Evolutionary conservation across 2,329 filamentous ascomycete species (phyloP), one percentile per base, ranked within the genome.

Genomic region (Fusarium graminum): DNA sequence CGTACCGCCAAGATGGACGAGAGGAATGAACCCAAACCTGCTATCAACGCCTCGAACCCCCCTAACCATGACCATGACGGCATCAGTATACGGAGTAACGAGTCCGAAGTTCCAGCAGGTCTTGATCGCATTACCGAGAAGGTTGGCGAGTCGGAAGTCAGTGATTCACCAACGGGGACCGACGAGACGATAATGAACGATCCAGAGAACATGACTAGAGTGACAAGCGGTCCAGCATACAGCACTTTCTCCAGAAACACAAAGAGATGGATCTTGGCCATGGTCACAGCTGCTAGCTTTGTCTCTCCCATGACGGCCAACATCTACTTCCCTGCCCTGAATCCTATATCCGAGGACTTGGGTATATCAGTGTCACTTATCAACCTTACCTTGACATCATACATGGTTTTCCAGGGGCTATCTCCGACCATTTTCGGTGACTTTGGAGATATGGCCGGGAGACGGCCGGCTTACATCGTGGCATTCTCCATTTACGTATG

Each of bases 351-450:
- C 13, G 53, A 73, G 12, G 79, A 81, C 52, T 71, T 83, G 2
- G 57, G 72, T 17, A 80, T 83, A 41, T 76, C 76, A 11, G 67
- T 77, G 10, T 73, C 74, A 10, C 73, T 82, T 32, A 75, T 85
- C 66, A 85, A 85, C 69, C 71, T 85, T 50, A 82, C 82, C 9
- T 72, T 86, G 39, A 89, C 87, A 5, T 86, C 86, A 2, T 89
- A 86, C 72, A 86, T 88, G 85, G 82, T 90, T 53, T 80, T 90
- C 42, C 88, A 90, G 73, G 88, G 83, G 17, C 74, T 91, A 3
- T 81, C 87, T 0, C 88, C 88, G 0, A 85, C 83, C 7, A 73
- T 90, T 13, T 84, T 88, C 43, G 88, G 87, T 5, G 86, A 87
- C 57, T 83, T 90, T 39, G 85, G 85, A 7, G 88, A 91, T 71